A percentile compares a stretch with the other conserved stretches of the same genome.
phyloP scores from a whole-genome alignment of 805 yeast genomes.

The Metschnikowia lochheadii region DNA sequence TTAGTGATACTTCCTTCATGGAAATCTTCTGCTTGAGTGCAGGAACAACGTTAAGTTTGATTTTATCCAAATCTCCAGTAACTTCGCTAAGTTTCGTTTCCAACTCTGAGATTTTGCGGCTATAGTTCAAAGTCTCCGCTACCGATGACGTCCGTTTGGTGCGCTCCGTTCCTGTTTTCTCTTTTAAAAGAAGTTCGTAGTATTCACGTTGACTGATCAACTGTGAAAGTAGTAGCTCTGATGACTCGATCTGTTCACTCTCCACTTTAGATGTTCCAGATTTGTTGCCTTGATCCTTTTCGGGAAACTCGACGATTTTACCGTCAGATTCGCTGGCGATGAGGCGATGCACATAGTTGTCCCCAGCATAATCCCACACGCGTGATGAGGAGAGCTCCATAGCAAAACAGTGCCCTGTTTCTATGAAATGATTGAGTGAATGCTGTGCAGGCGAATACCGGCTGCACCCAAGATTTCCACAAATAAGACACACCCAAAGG shows the following conservation, averaged over 20 bases:
- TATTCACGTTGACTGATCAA: slow-evolving; percentile 82
- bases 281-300: slow-evolving; percentile 20
- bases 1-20: slow-evolving; percentile 27
- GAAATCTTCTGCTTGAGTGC: slow-evolving; percentile 29
- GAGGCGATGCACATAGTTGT: slow-evolving; percentile 81
- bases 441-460: slow-evolving; percentile 76
- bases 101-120: slow-evolving; percentile 17
- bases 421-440: slow-evolving; percentile 75
- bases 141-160: slow-evolving; percentile 14
- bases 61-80: slow-evolving; percentile 14
- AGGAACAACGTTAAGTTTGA: slow-evolving; percentile 29
- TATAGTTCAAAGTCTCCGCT: slow-evolving; percentile 3
- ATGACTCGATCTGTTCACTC: slow-evolving; percentile 53
- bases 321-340: slow-evolving; percentile 86
- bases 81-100: slow-evolving; percentile 22
- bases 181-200: slow-evolving; percentile 50
- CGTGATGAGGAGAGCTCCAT: slow-evolving; percentile 83
- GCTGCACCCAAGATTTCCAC: slow-evolving; percentile 93
- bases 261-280: slow-evolving; percentile 3
- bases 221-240: slow-evolving; percentile 73
- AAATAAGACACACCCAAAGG: slow-evolving; percentile 84
- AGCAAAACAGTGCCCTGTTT: slow-evolving; percentile 81
- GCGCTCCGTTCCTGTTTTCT: slow-evolving; percentile 14
- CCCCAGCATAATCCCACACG: slow-evolving; percentile 94
- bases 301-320: slow-evolving; percentile 72